Percentiles rank a stretch among this genome's conserved stretches.
Conservation (phyloP, 129 eudicot genomes). For the Logfia minima region DNA sequence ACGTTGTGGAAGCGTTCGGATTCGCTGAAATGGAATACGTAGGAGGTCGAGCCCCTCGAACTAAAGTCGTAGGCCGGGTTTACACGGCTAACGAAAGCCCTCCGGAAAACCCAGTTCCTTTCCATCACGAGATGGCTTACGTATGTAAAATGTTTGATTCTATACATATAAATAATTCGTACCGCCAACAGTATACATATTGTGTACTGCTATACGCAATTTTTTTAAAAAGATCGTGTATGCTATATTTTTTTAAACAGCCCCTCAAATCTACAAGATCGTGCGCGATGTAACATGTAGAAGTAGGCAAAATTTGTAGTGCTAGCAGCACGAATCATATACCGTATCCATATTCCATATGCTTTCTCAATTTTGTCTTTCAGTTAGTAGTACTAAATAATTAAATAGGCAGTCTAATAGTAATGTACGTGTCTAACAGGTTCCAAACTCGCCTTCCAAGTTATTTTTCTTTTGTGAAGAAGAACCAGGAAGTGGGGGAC, state of each 20-base stretch:
- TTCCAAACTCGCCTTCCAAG: slow-evolving; percentile 60
- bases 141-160: slow-evolving; percentile 32
- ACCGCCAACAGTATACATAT: too few relatives aligned
- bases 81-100: slow-evolving; percentile 80
- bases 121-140: slow-evolving; percentile 82
- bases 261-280: too few relatives aligned
- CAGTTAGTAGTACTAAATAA: too few relatives aligned
- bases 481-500: slow-evolving; percentile 79
- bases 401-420: too few relatives aligned
- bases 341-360: too few relatives aligned
- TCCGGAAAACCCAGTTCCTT: slow-evolving; percentile 62
- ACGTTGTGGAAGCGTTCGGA: slow-evolving; percentile 73
- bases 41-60: slow-evolving; percentile 83
- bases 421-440: slow-evolving; percentile 28
- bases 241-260: too few relatives aligned
- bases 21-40: slow-evolving; percentile 53
- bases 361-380: too few relatives aligned
- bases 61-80: slow-evolving; percentile 68
- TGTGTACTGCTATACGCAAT: too few relatives aligned
- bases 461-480: slow-evolving; percentile 84
- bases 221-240: too few relatives aligned
- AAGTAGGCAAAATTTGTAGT: too few relatives aligned
- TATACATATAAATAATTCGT: not conserved
- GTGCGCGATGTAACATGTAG: too few relatives aligned
- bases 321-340: too few relatives aligned